Evolutionary conservation across 352 stramenopile species (phyloP).

Genomic region (Globisporangium apiculatum): DNA sequence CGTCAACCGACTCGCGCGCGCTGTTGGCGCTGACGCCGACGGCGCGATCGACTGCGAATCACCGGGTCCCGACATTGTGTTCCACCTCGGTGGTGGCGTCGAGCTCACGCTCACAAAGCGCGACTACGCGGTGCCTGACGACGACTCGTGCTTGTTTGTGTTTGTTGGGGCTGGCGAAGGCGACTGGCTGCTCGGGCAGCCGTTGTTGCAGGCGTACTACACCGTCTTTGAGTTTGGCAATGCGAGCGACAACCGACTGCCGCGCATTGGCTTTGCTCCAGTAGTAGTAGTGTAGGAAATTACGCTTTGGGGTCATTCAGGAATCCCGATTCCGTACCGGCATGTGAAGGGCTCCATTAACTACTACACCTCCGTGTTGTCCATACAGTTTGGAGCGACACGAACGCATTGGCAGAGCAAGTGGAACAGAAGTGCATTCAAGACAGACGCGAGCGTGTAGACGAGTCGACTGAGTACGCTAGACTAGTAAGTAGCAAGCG

Average conservation of each 20-base stretch:
- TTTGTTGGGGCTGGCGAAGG: background rate
- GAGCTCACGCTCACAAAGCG: conserved; percentile 62
- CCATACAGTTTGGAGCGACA: too few relatives aligned
- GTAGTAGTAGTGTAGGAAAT: background rate
- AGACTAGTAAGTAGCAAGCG: background rate
- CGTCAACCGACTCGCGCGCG: too few relatives aligned
- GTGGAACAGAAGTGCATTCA: background rate
- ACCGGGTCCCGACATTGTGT: conserved; percentile 65
- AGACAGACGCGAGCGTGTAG: background rate
- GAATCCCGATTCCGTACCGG: too few relatives aligned
- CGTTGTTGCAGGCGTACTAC: conserved; percentile 9
- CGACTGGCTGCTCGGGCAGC: conserved; percentile 1
- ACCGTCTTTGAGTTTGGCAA: conserved; percentile 6
- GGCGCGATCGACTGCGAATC: conserved; percentile 61
- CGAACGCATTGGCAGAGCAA: too few relatives aligned
- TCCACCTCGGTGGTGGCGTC: conserved; percentile 58
- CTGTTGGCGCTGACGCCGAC: background rate
- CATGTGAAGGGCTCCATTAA: too few relatives aligned
- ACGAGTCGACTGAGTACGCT: background rate
- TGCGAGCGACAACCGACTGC: background rate
- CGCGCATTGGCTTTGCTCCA: conserved; percentile 5
- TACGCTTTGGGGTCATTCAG: too few relatives aligned
- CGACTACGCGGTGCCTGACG: conserved; percentile 26
- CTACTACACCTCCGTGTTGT: too few relatives aligned
- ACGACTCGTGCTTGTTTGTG: background rate